phyloP scores from a whole-genome alignment of 1,284 basidiomycete genomes.

The Polyporus tsugae region DNA sequence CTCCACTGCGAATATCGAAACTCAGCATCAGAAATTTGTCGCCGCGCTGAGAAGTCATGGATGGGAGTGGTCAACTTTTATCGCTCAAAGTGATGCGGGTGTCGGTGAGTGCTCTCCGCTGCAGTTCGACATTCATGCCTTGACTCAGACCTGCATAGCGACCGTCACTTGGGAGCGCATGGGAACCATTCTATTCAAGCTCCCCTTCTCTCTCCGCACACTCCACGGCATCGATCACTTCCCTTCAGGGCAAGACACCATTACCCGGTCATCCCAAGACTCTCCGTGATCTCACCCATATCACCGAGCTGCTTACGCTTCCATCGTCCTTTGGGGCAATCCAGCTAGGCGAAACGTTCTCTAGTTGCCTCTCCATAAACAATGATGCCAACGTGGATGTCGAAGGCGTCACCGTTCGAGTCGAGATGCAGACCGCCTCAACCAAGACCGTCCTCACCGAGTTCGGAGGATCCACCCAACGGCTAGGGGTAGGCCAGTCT shows the following conservation, averaged over 20 bases:
- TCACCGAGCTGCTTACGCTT: constrained; percentile 75
- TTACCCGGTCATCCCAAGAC: constrained; percentile 81
- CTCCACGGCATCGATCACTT: constrained; percentile 79
- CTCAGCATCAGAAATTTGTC: not conserved
- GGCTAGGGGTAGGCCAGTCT: constrained; percentile 61
- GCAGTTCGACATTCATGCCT: constrained; percentile 20
- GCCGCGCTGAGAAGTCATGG: constrained; percentile 41
- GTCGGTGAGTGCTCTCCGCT: constrained; percentile 61
- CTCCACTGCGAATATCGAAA: not conserved
- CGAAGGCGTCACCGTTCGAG: constrained; percentile 62
- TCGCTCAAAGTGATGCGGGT: constrained; percentile 85
- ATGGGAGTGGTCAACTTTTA: constrained; percentile 67
- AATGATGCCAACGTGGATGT: constrained; percentile 73
- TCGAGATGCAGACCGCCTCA: constrained; percentile 83
- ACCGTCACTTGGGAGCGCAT: constrained; percentile 75
- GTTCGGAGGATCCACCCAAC: constrained; percentile 59
- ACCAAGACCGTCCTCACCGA: constrained; percentile 70
- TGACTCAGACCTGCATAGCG: constrained; percentile 51
- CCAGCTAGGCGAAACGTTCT: constrained; percentile 83
- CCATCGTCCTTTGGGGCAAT: constrained; percentile 83
- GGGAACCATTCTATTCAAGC: constrained; percentile 86
- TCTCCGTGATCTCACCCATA: constrained; percentile 76
- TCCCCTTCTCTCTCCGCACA: constrained; percentile 81
- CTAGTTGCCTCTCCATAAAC: constrained; percentile 80
- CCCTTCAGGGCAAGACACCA: constrained; percentile 74